Conservation (phyloP, 2,329 filamentous ascomycete genomes). For the Cladophialophora exuberans region DNA sequence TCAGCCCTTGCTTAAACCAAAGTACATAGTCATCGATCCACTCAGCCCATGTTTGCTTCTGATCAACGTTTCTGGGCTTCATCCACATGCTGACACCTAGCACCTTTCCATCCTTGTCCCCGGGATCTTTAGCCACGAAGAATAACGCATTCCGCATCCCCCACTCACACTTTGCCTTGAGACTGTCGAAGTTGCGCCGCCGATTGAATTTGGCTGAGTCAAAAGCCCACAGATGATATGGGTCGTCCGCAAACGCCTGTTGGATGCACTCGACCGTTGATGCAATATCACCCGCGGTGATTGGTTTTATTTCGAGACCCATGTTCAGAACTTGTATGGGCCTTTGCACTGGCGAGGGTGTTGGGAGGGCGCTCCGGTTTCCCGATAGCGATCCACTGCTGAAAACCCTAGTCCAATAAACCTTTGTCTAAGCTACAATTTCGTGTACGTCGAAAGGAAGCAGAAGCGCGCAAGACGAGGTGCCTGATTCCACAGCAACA, state of each 20-base stretch:
- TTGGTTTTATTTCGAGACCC: constrained; percentile 58
- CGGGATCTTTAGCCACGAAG: constrained; percentile 67
- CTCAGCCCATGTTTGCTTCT: constrained; percentile 61
- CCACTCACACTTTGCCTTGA: constrained; percentile 69
- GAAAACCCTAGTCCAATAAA: too few species aligned
- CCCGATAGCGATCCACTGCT: too few species aligned
- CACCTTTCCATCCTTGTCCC: constrained; percentile 49
- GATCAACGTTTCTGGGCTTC: constrained; percentile 54
- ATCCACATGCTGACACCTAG: constrained; percentile 76
- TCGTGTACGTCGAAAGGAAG: too few species aligned
- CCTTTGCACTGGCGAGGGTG: too few species aligned
- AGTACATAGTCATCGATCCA: constrained; percentile 69
- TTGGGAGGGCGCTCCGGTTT: too few species aligned
- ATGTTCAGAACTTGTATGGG: constrained; percentile 42
- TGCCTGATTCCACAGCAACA: too few species aligned
- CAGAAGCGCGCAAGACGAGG: too few species aligned
- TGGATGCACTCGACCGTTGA: constrained; percentile 68
- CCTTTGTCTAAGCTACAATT: too few species aligned
- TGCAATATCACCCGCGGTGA: constrained; percentile 64
- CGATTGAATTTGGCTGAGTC: constrained; percentile 60
- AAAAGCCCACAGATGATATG: constrained; percentile 69
- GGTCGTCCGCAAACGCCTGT: constrained; percentile 67
- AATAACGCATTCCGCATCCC: constrained; percentile 71
- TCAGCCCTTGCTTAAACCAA: constrained; percentile 66
- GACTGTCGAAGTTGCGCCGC: constrained; percentile 63